Evolutionary conservation across 192 early-diverging fungal species (phyloP).

Genomic region (Coemansia sp.): DNA sequence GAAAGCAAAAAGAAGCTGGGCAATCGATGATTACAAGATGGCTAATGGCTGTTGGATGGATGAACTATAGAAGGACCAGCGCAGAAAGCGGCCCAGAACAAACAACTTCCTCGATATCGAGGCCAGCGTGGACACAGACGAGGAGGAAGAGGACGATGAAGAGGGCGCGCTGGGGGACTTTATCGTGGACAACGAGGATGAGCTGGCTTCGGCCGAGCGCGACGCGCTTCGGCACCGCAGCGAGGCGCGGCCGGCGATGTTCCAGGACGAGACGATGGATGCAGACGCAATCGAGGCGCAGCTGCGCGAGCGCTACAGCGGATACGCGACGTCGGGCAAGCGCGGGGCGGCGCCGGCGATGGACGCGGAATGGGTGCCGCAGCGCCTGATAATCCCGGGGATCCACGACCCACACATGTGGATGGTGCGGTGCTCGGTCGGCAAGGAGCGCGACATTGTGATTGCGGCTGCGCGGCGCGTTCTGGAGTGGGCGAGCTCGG

Average conservation of each 20-base stretch:
- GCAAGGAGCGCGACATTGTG: slow-evolving; percentile 88
- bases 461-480: slow-evolving; percentile 72
- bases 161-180: slow-evolving; percentile 59
- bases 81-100: slow-evolving; percentile 32
- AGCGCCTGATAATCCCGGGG: slow-evolving; percentile 76
- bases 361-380: slow-evolving; percentile 60
- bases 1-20: too few species aligned
- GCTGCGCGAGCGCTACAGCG: slow-evolving; percentile 72
- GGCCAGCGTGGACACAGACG: slow-evolving; percentile 73
- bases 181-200: slow-evolving; percentile 67
- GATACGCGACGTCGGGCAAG: slow-evolving; percentile 50
- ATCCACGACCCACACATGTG: slow-evolving; percentile 90
- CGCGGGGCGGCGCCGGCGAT: slow-evolving; percentile 54
- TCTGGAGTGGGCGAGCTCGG: slow-evolving; percentile 64
- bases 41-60: too few species aligned
- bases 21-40: too few species aligned
- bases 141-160: slow-evolving; percentile 74
- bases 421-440: slow-evolving; percentile 81
- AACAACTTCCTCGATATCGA: slow-evolving; percentile 70
- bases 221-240: slow-evolving; percentile 55
- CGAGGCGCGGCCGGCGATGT: slow-evolving; percentile 63
- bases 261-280: slow-evolving; percentile 76
- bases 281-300: slow-evolving; percentile 79
- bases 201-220: slow-evolving; percentile 60
- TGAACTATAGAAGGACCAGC: slow-evolving; percentile 11